phyloP scores from a whole-genome alignment of 257 asterid genomes.

The Solanum pennellii region DNA sequence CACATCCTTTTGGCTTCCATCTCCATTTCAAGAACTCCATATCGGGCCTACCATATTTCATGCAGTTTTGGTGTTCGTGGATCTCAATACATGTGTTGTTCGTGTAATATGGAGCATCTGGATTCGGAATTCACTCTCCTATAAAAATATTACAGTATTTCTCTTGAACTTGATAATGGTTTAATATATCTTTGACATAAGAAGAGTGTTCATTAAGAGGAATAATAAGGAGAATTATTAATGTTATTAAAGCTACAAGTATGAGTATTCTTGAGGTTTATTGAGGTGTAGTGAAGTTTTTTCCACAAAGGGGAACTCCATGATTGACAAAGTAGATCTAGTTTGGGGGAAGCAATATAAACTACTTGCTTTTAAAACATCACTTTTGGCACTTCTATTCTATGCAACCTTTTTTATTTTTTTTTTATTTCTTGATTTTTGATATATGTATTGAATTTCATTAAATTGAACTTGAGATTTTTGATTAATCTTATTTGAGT shows the following conservation, averaged over 20 bases:
- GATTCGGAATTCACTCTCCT: not conserved
- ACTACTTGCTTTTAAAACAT: not conserved
- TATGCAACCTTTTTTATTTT: not conserved
- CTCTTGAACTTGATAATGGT: not conserved
- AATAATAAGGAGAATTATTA: not conserved
- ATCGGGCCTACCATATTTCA: constrained; percentile 55
- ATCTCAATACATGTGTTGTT: constrained; percentile 35
- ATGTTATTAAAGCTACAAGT: not conserved
- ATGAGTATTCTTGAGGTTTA: not conserved
- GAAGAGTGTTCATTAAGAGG: not conserved
- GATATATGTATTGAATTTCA: too few species aligned
- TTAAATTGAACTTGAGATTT: too few species aligned
- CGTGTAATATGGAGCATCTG: not conserved
- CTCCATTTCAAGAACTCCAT: constrained; percentile 41
- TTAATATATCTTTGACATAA: not conserved
- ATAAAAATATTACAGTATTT: not conserved
- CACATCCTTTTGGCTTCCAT: constrained; percentile 62
- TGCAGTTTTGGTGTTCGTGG: constrained; percentile 55
- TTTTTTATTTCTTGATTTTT: too few species aligned
- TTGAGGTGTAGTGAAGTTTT: not conserved
- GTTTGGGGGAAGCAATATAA: not conserved
- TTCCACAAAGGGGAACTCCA: not conserved
- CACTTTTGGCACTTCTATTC: not conserved
- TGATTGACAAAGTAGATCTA: not conserved
- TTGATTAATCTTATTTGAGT: too few species aligned